Conservation (phyloP, 176 grass and related monocot genomes). For the Cenchrus fungigraminus region DNA sequence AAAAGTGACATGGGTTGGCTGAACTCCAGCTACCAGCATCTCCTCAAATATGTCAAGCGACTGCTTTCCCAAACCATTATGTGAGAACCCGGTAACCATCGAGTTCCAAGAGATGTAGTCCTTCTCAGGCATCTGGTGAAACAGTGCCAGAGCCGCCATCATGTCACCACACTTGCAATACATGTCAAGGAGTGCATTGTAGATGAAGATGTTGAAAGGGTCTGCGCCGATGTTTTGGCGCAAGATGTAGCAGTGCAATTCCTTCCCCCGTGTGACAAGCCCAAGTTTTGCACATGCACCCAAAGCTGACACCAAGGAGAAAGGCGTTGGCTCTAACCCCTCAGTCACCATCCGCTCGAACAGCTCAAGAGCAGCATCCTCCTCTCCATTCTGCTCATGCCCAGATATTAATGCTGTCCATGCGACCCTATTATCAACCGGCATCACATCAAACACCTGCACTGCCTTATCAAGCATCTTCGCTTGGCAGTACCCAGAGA, state of each 20-base stretch:
- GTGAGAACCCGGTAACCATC: constrained; percentile 66
- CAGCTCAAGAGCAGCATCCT: constrained; percentile 52
- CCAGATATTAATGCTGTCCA: constrained; percentile 79
- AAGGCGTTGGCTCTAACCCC: constrained; percentile 48
- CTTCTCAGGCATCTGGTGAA: constrained; percentile 46
- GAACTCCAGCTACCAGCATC: constrained; percentile 60
- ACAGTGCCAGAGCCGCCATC: constrained; percentile 38
- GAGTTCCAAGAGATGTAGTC: constrained; percentile 80
- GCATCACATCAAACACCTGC: constrained; percentile 49
- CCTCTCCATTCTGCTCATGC: constrained; percentile 71
- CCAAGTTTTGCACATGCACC: constrained; percentile 62
- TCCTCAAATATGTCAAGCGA: constrained; percentile 56
- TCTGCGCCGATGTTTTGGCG: constrained; percentile 42
- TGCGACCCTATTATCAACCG: constrained; percentile 43
- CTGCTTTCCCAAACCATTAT: constrained; percentile 69
- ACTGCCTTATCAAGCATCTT: constrained; percentile 46
- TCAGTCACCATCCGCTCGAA: constrained; percentile 52
- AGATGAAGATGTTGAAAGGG: constrained; percentile 74
- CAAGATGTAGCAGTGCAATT: constrained; percentile 63
- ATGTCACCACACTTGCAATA: constrained; percentile 74
- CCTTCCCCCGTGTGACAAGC: constrained; percentile 49
- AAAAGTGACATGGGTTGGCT: constrained; percentile 74
- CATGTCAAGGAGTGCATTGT: constrained; percentile 71
- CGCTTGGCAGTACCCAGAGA: constrained; percentile 50
- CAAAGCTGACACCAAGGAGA: constrained; percentile 56